Conservation (phyloP, 2,329 filamentous ascomycete genomes). For the Leptographium flavum region DNA sequence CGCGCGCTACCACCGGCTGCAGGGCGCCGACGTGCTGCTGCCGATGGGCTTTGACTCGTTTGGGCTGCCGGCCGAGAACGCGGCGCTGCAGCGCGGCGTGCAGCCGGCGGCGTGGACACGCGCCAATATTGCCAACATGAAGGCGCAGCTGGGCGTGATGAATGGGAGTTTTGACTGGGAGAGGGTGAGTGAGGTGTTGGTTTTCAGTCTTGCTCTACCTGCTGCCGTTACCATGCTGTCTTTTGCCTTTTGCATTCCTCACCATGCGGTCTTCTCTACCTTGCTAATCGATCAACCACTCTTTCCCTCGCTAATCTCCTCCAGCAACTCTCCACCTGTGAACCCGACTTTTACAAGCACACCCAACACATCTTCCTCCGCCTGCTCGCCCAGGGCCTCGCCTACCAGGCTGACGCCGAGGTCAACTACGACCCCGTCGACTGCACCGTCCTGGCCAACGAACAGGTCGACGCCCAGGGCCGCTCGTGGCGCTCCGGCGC, state of each 20-base stretch:
- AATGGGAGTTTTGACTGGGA: constrained; percentile 77
- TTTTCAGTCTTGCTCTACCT: too few species aligned
- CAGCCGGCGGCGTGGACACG: constrained; percentile 68
- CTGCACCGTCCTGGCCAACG: constrained; percentile 79
- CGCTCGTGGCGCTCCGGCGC: constrained; percentile 79
- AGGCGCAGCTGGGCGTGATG: constrained; percentile 63
- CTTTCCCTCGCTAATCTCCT: too few species aligned
- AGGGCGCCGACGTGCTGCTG: constrained; percentile 61
- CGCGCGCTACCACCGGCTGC: constrained; percentile 60
- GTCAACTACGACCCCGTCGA: constrained; percentile 90
- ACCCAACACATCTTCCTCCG: constrained; percentile 76
- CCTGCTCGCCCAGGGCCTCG: constrained; percentile 58
- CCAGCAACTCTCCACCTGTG: constrained; percentile 73
- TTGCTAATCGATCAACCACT: too few species aligned
- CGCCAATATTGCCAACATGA: constrained; percentile 73
- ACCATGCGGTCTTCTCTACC: too few species aligned
- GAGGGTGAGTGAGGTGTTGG: constrained; percentile 54
- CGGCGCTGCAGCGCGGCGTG: constrained; percentile 69
- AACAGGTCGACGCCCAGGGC: constrained; percentile 80
- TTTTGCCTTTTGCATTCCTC: too few species aligned
- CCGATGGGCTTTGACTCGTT: constrained; percentile 97
- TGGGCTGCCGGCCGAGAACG: constrained; percentile 81
- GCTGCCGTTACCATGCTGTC: too few species aligned
- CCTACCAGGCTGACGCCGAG: constrained; percentile 68
- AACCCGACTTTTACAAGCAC: constrained; percentile 77